A percentile compares a stretch with the other conserved stretches of the same genome.
These are phyloP conservation scores for Xylaria hypoxylon DNA, from an alignment of 2,329 filamentous ascomycete genomes.

Conservation along the genomic window DNA sequence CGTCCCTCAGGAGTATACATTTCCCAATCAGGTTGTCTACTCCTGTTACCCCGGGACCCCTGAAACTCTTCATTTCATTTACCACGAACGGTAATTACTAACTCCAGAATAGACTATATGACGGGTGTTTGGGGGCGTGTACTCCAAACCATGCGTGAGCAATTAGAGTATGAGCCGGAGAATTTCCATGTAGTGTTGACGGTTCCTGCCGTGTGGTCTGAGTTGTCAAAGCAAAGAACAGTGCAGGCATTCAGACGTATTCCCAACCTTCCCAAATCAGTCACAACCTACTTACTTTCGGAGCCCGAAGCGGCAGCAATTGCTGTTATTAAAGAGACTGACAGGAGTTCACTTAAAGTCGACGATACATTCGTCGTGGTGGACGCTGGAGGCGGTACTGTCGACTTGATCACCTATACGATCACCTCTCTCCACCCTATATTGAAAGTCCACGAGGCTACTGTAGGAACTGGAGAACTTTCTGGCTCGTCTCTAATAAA, in stretches of 20 bases:
- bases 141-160: slow-evolving; percentile 38
- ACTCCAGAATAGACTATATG: slow-evolving; percentile 56
- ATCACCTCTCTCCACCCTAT: slow-evolving; percentile 58
- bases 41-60: no score
- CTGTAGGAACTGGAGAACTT: slow-evolving; percentile 61
- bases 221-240: slow-evolving; percentile 64
- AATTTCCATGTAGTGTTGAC: slow-evolving; percentile 66
- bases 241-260: slow-evolving; percentile 58
- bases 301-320: slow-evolving; percentile 53
- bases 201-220: slow-evolving; percentile 70
- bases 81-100: neutral
- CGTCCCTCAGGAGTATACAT: no score
- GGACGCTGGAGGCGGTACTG: slow-evolving; percentile 63
- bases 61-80: neutral
- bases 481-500: slow-evolving; percentile 65
- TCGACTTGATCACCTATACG: slow-evolving; percentile 54
- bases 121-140: slow-evolving; percentile 62
- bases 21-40: no score
- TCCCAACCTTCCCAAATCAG: slow-evolving; percentile 47
- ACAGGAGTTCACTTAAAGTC: slow-evolving; percentile 53
- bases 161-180: neutral
- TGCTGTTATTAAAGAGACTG: slow-evolving; percentile 55
- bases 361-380: slow-evolving; percentile 64
- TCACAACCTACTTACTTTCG: slow-evolving; percentile 60
- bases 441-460: slow-evolving; percentile 62